These are phyloP conservation scores for Paspalum vaginatum DNA, from an alignment of 176 grass and related monocot genomes.

Conservation along the genomic window DNA sequence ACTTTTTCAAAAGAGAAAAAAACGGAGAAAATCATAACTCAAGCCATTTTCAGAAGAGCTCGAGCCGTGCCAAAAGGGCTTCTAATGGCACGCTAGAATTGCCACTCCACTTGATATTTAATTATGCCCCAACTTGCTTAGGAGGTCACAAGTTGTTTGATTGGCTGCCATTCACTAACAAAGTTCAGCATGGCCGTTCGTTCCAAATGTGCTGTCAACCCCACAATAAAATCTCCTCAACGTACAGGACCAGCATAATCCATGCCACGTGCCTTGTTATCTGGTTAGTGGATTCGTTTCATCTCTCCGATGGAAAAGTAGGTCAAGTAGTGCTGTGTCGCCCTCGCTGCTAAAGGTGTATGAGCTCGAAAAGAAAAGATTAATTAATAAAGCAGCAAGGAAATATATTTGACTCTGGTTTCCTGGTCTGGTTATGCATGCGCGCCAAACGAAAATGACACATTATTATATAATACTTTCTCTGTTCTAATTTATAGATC, in stretches of 20 bases:
- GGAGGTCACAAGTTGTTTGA: not conserved
- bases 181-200: not conserved
- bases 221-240: not conserved
- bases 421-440: not conserved
- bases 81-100: too few relatives aligned
- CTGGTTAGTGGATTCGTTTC: slow-evolving; percentile 12
- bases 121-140: not conserved
- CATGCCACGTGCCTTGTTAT: not conserved
- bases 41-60: too few relatives aligned
- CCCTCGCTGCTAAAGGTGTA: not conserved
- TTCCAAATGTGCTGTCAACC: not conserved
- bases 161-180: not conserved
- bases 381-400: not conserved
- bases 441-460: not conserved
- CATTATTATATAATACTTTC: not conserved
- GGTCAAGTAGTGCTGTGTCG: not conserved
- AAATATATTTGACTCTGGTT: slow-evolving; percentile 4
- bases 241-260: not conserved
- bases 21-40: too few relatives aligned
- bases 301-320: not conserved
- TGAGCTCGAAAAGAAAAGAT: not conserved
- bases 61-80: too few relatives aligned
- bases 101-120: too few relatives aligned
- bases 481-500: too few relatives aligned
- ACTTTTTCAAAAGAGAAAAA: too few relatives aligned